Percentiles rank a stretch among this genome's conserved stretches.
Evolutionary conservation across 2,329 filamentous ascomycete species (phyloP).

Genomic region (Aspergillus phoenicis): DNA sequence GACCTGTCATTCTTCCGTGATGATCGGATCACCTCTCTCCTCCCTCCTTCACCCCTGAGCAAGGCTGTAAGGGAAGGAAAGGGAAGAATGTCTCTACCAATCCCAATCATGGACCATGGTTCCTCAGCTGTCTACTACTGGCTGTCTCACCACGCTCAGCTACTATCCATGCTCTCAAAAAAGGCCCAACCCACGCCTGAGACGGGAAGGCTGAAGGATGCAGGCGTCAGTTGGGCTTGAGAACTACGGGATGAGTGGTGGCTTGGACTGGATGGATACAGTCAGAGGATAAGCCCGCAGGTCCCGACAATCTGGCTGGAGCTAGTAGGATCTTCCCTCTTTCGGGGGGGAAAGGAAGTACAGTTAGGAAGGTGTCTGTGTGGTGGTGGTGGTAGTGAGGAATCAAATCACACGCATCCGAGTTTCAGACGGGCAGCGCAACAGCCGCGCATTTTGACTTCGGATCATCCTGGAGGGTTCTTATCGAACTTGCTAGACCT

Average conservation of each 20-base stretch:
- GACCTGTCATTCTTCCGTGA: conserved; percentile 20
- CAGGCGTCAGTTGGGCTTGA: neutral
- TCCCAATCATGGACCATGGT: neutral
- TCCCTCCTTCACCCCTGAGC: conserved; percentile 12
- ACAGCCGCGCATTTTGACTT: conserved; percentile 1
- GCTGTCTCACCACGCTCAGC: conserved; percentile 8
- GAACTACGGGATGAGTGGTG: neutral
- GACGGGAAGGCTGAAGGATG: conserved; percentile 4
- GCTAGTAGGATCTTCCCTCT: conserved; percentile 26
- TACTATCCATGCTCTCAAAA: conserved; percentile 14
- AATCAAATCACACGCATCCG: conserved; percentile 15
- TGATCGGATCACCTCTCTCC: neutral
- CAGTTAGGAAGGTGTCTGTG: neutral
- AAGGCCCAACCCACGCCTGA: neutral
- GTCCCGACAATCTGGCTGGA: conserved; percentile 26
- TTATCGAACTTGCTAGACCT: neutral
- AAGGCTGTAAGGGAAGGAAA: conserved; percentile 19
- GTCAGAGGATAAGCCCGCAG: conserved; percentile 5
- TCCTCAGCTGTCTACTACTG: conserved; percentile 4
- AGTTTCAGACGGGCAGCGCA: conserved; percentile 12
- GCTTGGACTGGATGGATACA: neutral
- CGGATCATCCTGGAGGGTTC: conserved; percentile 4
- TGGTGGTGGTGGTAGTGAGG: neutral
- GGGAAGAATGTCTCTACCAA: neutral
- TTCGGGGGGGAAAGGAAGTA: conserved; percentile 5